Evolutionary conservation across 2,329 filamentous ascomycete species (phyloP).

Genomic region (Ophiostoma montium): DNA sequence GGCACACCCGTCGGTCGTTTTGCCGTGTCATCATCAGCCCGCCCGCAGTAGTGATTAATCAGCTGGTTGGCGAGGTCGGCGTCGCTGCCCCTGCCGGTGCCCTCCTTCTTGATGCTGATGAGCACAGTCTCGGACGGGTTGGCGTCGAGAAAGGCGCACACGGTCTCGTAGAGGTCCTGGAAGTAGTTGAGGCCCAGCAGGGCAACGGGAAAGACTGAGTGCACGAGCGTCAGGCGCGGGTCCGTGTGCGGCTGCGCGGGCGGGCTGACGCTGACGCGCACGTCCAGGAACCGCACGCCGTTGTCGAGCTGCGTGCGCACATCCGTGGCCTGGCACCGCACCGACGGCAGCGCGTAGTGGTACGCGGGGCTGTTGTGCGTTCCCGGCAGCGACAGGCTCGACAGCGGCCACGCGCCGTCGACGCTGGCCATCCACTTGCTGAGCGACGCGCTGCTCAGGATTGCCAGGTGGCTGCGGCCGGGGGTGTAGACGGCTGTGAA

Average conservation of each 20-base stretch:
- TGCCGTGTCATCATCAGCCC: constrained; percentile 22
- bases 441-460: constrained; percentile 59
- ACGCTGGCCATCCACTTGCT: constrained; percentile 71
- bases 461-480: constrained; percentile 37
- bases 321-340: constrained; percentile 77
- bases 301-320: constrained; percentile 69
- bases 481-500: constrained; percentile 55
- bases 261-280: constrained; percentile 49
- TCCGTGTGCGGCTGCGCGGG: constrained; percentile 31
- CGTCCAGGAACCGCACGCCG: constrained; percentile 87
- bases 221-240: constrained; percentile 60
- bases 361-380: constrained; percentile 90
- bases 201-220: constrained; percentile 78
- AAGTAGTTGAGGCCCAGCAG: constrained; percentile 75
- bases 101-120: constrained; percentile 83
- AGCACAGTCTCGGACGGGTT: constrained; percentile 75
- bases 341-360: constrained; percentile 74
- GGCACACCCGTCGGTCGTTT: background rate
- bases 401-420: constrained; percentile 56
- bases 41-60: constrained; percentile 49
- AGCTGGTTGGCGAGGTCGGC: constrained; percentile 63
- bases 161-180: constrained; percentile 52
- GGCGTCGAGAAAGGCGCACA: constrained; percentile 60
- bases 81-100: constrained; percentile 66
- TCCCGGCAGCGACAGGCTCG: constrained; percentile 76